Base-by-base conservation (phyloP, 2,329 filamentous ascomycete genomes). In the Aspergillus sp. region DNA sequence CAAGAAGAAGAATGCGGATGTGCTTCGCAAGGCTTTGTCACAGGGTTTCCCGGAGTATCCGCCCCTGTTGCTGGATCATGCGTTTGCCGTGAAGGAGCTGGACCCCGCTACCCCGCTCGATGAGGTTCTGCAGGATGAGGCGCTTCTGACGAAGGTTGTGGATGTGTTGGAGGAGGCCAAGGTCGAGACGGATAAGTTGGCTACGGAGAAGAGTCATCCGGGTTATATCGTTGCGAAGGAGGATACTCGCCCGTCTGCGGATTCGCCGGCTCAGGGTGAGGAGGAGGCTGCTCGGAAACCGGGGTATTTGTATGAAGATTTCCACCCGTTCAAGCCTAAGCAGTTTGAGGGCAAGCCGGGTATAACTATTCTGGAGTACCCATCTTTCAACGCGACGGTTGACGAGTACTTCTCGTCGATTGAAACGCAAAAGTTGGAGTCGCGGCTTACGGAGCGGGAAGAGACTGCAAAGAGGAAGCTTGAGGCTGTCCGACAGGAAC, bases 401-500 rank as follows among this genome's bases (percentile, higher is more conserved):
- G 95, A 99, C 72, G 91, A 97, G 67, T 99, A 97, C 79, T 98
- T 96, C 75, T 98, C 95, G 0, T 98, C 94, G 0, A 86, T 98
- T 25, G 95, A 99, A 77, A 92, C 93, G 0, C 94, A 97, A 73
- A 96, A 91, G 73, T 82, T 98, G 1, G 90, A 96, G 74, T 96
- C 91, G 1, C 85, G 88, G 56, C 79, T 98, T 4, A 87, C 87
- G 4, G 94, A 98, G 74, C 87, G 89, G 52, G 92, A 99, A 75
- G 87, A 89, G 19, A 83, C 85, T 4, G 95, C 95, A 3, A 91
- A 89, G 76, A 87, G 87, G 70, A 97, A 96, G 74, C 82, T 99
- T 3, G 91, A 97, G 39, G 85, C 90, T n/a, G 92, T 93, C 0
- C 87, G 87, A 69, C 83, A 87, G 56, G 94, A 97, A 66, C 95